Evolutionary conservation across 768 basidiomycete species (phyloP).

Genomic region (Pulveroboletus ravenelii): DNA sequence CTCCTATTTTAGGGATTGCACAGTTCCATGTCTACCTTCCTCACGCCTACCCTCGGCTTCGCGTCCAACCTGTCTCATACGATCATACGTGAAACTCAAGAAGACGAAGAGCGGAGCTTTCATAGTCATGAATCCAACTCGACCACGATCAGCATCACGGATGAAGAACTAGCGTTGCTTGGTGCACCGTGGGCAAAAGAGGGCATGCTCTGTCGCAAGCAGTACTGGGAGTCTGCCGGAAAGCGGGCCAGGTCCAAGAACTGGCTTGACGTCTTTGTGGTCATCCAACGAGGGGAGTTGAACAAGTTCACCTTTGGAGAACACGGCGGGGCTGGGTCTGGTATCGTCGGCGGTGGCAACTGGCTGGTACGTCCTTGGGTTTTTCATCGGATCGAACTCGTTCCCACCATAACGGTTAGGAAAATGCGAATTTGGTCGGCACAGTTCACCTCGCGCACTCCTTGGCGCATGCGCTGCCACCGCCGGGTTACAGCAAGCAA

Average conservation of each 20-base stretch:
- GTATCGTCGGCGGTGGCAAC: slow-evolving; percentile 89
- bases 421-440: slow-evolving; percentile 85
- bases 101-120: slow-evolving; percentile 73
- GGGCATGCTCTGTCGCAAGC: slow-evolving; percentile 91
- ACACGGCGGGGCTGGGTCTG: slow-evolving; percentile 52
- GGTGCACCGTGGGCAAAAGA: slow-evolving; percentile 99
- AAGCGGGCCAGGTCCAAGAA: slow-evolving; percentile 83
- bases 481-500: slow-evolving; percentile 86
- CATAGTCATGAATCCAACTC: slow-evolving; percentile 61
- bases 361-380: slow-evolving; percentile 75
- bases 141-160: slow-evolving; percentile 80
- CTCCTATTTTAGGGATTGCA: slow-evolving; percentile 45
- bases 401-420: slow-evolving; percentile 37
- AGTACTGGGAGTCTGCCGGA: slow-evolving; percentile 84
- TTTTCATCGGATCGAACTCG: background rate
- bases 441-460: slow-evolving; percentile 82
- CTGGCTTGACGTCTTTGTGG: slow-evolving; percentile 95
- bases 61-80: slow-evolving; percentile 94
- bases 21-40: slow-evolving; percentile 62
- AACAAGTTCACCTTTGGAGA: slow-evolving; percentile 96
- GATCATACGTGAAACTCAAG: slow-evolving; percentile 92
- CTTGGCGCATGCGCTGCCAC: slow-evolving; percentile 79
- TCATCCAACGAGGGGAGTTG: slow-evolving; percentile 90
- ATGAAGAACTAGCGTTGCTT: slow-evolving; percentile 91
- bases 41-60: slow-evolving; percentile 89